Base-by-base conservation (phyloP, 2,329 filamentous ascomycete species). In the Epichloe uncinata region DNA sequence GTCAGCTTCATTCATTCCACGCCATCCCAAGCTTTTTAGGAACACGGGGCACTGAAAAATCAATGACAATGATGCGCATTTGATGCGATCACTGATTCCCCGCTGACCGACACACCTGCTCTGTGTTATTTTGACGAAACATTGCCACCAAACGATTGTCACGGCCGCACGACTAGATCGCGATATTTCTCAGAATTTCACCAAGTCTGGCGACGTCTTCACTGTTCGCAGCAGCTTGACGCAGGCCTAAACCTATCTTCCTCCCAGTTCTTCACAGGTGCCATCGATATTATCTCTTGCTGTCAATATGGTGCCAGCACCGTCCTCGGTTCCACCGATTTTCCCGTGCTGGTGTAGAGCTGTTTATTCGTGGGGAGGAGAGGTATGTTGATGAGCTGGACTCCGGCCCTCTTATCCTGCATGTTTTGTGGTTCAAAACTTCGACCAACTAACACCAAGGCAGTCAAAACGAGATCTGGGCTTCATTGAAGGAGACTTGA, bases 401-500 rank as follows among this genome's bases (percentile, higher is more conserved):
- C 18, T 18, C 5, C 30, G 11, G 8, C 2, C n/a, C 15, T 33
- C 37, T 18, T 40, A 3, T 16, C 22, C 35, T 33, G 44, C 34
- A 30, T 15, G 20, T 12, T 22, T 15, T 26, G 13, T 16, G n/a
- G 18, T 6, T 15, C n/a, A 6, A 36, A 7, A 13, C 16, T 33
- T 36, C 22, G 5, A 20, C 8, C 15, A 11, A 36, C 49, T 53
- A 40, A 53, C 51, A 16, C 18, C 4, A 3, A 16, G 4, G 45
- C 52, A 85, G 82, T 91, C 85, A 22, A 95, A 95, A 73, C 82
- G 85, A 66, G 93, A 98, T 64, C 77, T 98, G 51, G 93, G 93
- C 15, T 98, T 98, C 68, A 85, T 98, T 58, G 93, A 98, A 68
- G 93, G 93, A 55, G 93, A 98, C 68, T 70, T 98, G 57, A 98